phyloP scores from a whole-genome alignment of 805 yeast genomes.

The Clavispora carvajalis region DNA sequence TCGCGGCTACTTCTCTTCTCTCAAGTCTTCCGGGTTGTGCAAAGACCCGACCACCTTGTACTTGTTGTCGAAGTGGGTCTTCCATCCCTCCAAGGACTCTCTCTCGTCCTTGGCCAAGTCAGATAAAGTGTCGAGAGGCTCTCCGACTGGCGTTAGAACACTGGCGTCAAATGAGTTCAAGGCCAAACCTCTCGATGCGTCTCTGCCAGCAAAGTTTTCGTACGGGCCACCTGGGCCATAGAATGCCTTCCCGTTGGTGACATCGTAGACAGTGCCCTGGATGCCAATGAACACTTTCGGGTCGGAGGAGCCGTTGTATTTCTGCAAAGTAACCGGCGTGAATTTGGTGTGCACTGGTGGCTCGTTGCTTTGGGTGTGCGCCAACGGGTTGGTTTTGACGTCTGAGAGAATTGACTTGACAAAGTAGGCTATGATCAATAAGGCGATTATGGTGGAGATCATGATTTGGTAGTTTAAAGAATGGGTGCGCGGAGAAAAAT shows the following conservation, averaged over 20 bases:
- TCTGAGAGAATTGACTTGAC: conserved; percentile 23
- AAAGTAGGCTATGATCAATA: conserved; percentile 27
- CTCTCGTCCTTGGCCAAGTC: conserved; percentile 58
- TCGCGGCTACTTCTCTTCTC: neutral
- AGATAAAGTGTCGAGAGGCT: conserved; percentile 69
- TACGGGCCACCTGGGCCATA: conserved; percentile 97
- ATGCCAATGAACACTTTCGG: conserved; percentile 80
- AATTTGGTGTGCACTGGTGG: conserved; percentile 47
- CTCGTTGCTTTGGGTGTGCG: conserved; percentile 16
- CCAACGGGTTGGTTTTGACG: conserved; percentile 27
- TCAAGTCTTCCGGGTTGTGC: conserved; percentile 21
- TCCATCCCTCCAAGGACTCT: conserved; percentile 80
- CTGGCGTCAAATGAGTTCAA: conserved; percentile 74
- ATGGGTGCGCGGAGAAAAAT: neutral
- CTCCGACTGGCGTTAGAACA: conserved; percentile 60
- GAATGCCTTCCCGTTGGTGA: conserved; percentile 69
- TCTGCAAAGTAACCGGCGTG: conserved; percentile 69
- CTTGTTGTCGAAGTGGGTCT: conserved; percentile 71
- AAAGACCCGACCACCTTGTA: conserved; percentile 77
- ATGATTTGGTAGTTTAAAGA: conserved; percentile 4
- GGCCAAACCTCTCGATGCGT: conserved; percentile 91
- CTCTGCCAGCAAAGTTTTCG: conserved; percentile 91
- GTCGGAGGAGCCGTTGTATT: conserved; percentile 77
- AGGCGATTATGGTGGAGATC: conserved; percentile 26
- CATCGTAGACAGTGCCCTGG: conserved; percentile 83